phyloP scores from a whole-genome alignment of 768 basidiomycete genomes.

The Mycena capillaripes region DNA sequence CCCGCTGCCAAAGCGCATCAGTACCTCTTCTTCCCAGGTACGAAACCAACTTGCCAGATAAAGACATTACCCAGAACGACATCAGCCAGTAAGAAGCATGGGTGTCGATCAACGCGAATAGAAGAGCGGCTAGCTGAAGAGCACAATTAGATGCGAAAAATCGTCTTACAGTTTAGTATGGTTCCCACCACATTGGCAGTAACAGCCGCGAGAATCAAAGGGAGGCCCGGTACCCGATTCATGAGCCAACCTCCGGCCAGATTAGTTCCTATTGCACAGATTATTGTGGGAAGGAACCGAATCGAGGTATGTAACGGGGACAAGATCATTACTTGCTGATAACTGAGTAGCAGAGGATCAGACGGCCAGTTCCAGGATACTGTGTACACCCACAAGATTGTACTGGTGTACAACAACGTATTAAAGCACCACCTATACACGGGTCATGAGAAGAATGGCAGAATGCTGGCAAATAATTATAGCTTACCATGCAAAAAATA shows the following conservation, averaged over 20 bases:
- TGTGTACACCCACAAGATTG: constrained; percentile 38
- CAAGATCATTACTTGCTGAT: constrained; percentile 16
- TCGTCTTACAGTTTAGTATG: background rate
- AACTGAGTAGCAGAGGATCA: constrained; percentile 16
- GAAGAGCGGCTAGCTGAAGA: background rate
- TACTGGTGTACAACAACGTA: constrained; percentile 43
- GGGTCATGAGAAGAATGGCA: background rate
- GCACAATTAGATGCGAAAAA: background rate
- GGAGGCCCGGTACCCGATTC: background rate
- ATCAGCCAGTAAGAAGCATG: constrained; percentile 1
- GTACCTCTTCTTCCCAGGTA: background rate
- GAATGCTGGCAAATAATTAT: background rate
- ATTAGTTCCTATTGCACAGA: background rate
- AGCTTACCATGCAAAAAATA: constrained; percentile 26
- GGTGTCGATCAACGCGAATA: background rate
- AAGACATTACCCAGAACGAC: background rate
- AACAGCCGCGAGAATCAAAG: background rate
- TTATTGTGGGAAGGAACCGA: constrained; percentile 1
- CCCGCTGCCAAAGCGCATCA: constrained; percentile 31
- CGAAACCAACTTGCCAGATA: background rate
- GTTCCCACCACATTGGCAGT: background rate
- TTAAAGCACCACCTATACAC: constrained; percentile 45
- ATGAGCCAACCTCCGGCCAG: background rate
- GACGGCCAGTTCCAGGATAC: no score
- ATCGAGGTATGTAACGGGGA: background rate